phyloP scores from a whole-genome alignment of 768 basidiomycete genomes.

The Tephrocybe sp. region DNA sequence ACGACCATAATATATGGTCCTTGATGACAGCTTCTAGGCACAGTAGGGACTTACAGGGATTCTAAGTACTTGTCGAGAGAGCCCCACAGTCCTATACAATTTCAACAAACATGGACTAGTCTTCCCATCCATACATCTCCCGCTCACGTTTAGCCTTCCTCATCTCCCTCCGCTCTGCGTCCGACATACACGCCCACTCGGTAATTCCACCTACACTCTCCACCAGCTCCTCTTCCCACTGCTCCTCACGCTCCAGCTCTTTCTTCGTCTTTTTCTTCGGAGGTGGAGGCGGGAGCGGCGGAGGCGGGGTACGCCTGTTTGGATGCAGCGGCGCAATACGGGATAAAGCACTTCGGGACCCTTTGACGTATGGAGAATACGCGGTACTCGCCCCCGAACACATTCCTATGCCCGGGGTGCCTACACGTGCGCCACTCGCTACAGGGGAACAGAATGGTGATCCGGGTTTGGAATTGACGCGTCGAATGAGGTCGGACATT shows the following conservation, averaged over 20 bases:
- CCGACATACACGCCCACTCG: slow-evolving; percentile 48
- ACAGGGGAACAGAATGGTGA: slow-evolving; percentile 52
- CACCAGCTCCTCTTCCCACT: slow-evolving; percentile 77
- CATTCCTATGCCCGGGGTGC: slow-evolving; percentile 23
- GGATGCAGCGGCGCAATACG: slow-evolving; percentile 77
- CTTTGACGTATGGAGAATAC: slow-evolving; percentile 68
- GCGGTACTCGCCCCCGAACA: too few species aligned
- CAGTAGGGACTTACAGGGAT: too few species aligned
- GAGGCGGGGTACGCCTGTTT: slow-evolving; percentile 72
- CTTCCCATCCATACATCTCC: slow-evolving; percentile 63
- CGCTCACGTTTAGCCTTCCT: slow-evolving; percentile 61
- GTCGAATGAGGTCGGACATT: slow-evolving; percentile 76
- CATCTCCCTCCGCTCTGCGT: slow-evolving; percentile 52
- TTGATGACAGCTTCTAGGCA: too few species aligned
- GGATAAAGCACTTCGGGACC: slow-evolving; percentile 60
- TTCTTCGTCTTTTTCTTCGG: slow-evolving; percentile 81
- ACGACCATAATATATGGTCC: neutral
- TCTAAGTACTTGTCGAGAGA: too few species aligned
- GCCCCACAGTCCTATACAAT: too few species aligned
- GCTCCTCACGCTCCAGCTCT: slow-evolving; percentile 71
- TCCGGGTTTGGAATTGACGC: slow-evolving; percentile 64
- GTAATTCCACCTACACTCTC: slow-evolving; percentile 72
- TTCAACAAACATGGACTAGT: slow-evolving; percentile 26
- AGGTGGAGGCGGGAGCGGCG: slow-evolving; percentile 67
- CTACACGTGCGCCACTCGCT: slow-evolving; percentile 14